Evolutionary conservation across 345 rosid species (phyloP).

Genomic region (Excoecaria cochinchinensis): DNA sequence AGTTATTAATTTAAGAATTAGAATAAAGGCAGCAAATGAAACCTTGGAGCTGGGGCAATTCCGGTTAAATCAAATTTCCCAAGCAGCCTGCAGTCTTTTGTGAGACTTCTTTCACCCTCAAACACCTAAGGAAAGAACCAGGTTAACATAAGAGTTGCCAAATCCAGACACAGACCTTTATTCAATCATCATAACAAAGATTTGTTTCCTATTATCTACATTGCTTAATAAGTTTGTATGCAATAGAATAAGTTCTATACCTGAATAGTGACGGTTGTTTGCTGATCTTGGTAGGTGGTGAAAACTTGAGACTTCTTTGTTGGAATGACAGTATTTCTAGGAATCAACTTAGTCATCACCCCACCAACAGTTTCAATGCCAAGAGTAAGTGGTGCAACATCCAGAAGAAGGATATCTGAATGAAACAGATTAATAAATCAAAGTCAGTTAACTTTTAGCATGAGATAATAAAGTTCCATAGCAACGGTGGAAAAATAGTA

Average conservation of each 20-base stretch:
- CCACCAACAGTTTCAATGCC: conserved; percentile 36
- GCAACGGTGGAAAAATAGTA: not conserved
- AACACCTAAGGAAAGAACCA: conserved; percentile 7
- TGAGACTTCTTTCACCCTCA: conserved; percentile 32
- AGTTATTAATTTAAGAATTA: not conserved
- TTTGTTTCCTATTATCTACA: not conserved
- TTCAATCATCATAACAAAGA: not conserved
- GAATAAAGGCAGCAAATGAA: not conserved
- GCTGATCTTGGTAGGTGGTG: conserved; percentile 39
- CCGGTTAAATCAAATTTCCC: conserved; percentile 28
- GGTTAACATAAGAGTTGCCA: not conserved
- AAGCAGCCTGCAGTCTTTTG: conserved; percentile 31
- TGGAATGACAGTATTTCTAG: conserved; percentile 30
- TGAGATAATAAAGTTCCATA: not conserved
- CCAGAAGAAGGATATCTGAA: conserved; percentile 28
- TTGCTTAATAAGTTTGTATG: not conserved
- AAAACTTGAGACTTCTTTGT: conserved; percentile 36
- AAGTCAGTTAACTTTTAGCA: not conserved
- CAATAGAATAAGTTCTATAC: not conserved
- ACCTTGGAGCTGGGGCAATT: conserved; percentile 32
- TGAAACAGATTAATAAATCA: not conserved
- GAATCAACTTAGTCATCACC: conserved; percentile 30
- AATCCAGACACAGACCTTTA: no score
- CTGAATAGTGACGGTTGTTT: conserved; percentile 30
- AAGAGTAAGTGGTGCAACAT: conserved; percentile 29